Percentiles rank a stretch among this genome's conserved stretches.
Evolutionary conservation across 495 filamentous ascomycete species (phyloP).

Genomic region (Chaetomium tenue): DNA sequence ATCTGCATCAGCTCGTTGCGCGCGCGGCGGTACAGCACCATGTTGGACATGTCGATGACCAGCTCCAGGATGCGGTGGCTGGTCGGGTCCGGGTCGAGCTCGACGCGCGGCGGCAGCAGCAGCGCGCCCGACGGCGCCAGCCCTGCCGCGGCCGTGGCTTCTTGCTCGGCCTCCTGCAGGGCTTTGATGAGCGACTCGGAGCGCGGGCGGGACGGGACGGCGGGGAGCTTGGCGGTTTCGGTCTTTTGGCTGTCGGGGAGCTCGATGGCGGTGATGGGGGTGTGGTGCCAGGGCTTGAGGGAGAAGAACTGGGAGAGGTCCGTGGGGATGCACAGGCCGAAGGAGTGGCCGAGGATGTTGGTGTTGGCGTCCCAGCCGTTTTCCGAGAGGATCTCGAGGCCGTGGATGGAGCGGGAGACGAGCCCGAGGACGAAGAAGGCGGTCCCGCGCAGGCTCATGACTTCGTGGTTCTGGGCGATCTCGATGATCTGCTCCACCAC

Average conservation of each 20-base stretch:
- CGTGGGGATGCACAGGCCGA: conserved; percentile 82
- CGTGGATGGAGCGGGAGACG: conserved; percentile 88
- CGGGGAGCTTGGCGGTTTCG: conserved; percentile 36
- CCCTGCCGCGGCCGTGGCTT: conserved; percentile 9
- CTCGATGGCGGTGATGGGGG: conserved; percentile 43
- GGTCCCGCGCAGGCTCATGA: conserved; percentile 89
- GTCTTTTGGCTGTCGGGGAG: conserved; percentile 46
- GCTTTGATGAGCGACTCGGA: conserved; percentile 36
- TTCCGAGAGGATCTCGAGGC: conserved; percentile 81
- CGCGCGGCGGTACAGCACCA: conserved; percentile 76
- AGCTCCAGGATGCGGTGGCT: conserved; percentile 74
- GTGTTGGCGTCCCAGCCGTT: conserved; percentile 90
- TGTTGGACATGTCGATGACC: conserved; percentile 84
- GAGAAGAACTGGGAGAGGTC: conserved; percentile 76
- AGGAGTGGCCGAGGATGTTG: conserved; percentile 73
- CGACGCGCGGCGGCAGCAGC: conserved; percentile 30
- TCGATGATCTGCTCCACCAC: conserved; percentile 79
- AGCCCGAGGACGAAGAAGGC: conserved; percentile 94
- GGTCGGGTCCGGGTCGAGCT: conserved; percentile 60
- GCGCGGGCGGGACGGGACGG: conserved; percentile 36
- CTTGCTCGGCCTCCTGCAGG: conserved; percentile 38
- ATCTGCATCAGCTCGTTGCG: conserved; percentile 67
- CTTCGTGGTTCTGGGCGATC: conserved; percentile 82
- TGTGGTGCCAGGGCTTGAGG: conserved; percentile 48
- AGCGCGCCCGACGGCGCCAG: conserved; percentile 15